These are phyloP conservation scores for Ascochyta rabiei DNA, from an alignment of 2,329 filamentous ascomycete species.

Conservation along the genomic window DNA sequence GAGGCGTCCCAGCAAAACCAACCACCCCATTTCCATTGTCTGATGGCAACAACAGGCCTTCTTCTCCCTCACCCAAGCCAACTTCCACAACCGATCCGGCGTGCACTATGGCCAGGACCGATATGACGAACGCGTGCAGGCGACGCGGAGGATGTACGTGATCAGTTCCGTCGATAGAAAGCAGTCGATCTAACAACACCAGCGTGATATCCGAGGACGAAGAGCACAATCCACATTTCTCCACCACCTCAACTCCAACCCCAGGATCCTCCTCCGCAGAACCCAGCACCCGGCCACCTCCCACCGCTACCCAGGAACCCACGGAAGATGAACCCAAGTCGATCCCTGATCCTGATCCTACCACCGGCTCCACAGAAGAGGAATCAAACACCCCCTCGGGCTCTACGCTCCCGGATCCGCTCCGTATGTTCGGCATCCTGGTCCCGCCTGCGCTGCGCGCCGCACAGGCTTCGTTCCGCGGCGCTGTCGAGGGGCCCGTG, in stretches of 20 bases:
- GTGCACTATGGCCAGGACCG: constrained; percentile 70
- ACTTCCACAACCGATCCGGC: constrained; percentile 70
- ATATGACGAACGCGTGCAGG: constrained; percentile 77
- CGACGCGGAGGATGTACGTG: constrained; percentile 56
- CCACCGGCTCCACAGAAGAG: not conserved
- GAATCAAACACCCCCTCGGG: not conserved
- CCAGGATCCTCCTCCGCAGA: not conserved
- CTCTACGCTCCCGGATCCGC: constrained; percentile 55
- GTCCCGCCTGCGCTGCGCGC: constrained; percentile 56
- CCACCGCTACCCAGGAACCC: no score
- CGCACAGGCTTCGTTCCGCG: constrained; percentile 65
- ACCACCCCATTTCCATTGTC: not conserved
- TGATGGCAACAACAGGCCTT: constrained; percentile 45
- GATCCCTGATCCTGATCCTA: no score
- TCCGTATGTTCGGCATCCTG: constrained; percentile 62
- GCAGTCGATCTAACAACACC: not conserved
- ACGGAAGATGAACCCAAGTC: no score
- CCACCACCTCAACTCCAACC: not conserved
- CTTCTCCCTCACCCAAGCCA: constrained; percentile 71
- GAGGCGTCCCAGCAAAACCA: constrained; percentile 26
- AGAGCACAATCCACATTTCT: not conserved
- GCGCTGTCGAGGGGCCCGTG: constrained; percentile 63
- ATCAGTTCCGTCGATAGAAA: no score
- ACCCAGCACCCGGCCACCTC: not conserved
- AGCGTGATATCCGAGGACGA: not conserved